These are phyloP conservation scores for Ustilago crameri DNA, from an alignment of 1,284 basidiomycete species.

Conservation along the genomic window DNA sequence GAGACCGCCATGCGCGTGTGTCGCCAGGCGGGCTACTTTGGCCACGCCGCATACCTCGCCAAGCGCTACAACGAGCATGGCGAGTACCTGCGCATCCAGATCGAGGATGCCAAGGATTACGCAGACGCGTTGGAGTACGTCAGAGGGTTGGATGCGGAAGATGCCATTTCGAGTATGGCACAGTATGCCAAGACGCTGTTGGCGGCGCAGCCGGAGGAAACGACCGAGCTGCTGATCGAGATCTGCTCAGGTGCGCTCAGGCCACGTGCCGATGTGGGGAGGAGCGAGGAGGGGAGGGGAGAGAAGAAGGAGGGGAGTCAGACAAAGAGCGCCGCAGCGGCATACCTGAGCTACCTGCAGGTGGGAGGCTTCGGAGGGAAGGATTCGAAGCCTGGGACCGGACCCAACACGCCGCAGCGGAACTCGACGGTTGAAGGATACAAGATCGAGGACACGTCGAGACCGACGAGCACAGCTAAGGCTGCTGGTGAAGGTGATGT, in stretches of 20 bases:
- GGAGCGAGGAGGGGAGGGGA: constrained; percentile 2
- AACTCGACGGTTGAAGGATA: constrained; percentile 28
- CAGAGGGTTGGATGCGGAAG: constrained; percentile 78
- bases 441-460: constrained; percentile 4
- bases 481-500: constrained; percentile 10
- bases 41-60: constrained; percentile 93
- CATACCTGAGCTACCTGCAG: constrained; percentile 52
- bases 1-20: constrained; percentile 97
- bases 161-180: constrained; percentile 67
- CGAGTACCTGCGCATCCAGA: constrained; percentile 91
- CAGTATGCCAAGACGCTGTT: constrained; percentile 73
- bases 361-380: constrained; percentile 43
- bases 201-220: constrained; percentile 82
- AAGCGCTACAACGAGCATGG: constrained; percentile 89
- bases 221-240: constrained; percentile 89
- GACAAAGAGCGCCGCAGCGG: constrained; percentile 37
- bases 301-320: constrained; percentile 10
- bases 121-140: constrained; percentile 85
- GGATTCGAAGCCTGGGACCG: neutral
- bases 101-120: constrained; percentile 89
- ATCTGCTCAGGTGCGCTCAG: constrained; percentile 79
- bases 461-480: constrained; percentile 22
- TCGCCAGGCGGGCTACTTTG: constrained; percentile 93
- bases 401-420: constrained; percentile 22
- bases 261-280: constrained; percentile 19